Evolutionary conservation across 2,329 filamentous ascomycete species (phyloP), one percentile per base, ranked within the genome.

Genomic region (Xylaria sp.): DNA sequence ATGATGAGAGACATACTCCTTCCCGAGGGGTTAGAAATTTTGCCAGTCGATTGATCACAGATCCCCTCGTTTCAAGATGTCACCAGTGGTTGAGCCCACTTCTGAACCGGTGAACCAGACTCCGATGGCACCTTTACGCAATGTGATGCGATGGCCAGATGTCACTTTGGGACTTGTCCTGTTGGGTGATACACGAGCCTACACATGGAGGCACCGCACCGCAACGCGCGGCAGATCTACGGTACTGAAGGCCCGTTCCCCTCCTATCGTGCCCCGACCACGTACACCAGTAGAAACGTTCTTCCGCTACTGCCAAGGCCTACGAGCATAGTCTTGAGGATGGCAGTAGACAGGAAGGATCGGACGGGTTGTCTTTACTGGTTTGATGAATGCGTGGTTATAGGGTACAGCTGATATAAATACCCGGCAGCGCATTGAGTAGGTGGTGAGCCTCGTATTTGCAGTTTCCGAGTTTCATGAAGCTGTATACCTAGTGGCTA

Each of bases 1-100:
- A 58, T 58, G 56, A 66, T 66, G 55, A 64, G 64, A 58, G 64
- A 66, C 13, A 66, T 66, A 49, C 62, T 65, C 15, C 58, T 66
- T 4, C 64, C 64, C 13, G 64, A 66, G 37, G 64, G 62, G 1
- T 53, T 66, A 21, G 64, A 66, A 41, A 66, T 66, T 46, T 37
- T 64, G 31, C 64, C 64, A n/a, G 62, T 66, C 27, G 64, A 66
- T 60, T 66, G 62, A 65, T 62, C 11, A 27, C 11, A 29, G 6
- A 27, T n/a, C 4, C 29, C 13, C n/a, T 56, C 25, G 9, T 23
- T 40, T 37, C 4, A 11, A 8, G 13, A 38, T 27, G 38, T 15
- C 11, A 53, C 17, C 23, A 5, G 19, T 15, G 19, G n/a, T n/a
- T n/a, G 11, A n/a, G 15, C 37, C 11, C 17, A 2, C 11, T 4